Evolutionary conservation across 768 basidiomycete genomes (phyloP).

Genomic region (Paxillus rubicundulus): DNA sequence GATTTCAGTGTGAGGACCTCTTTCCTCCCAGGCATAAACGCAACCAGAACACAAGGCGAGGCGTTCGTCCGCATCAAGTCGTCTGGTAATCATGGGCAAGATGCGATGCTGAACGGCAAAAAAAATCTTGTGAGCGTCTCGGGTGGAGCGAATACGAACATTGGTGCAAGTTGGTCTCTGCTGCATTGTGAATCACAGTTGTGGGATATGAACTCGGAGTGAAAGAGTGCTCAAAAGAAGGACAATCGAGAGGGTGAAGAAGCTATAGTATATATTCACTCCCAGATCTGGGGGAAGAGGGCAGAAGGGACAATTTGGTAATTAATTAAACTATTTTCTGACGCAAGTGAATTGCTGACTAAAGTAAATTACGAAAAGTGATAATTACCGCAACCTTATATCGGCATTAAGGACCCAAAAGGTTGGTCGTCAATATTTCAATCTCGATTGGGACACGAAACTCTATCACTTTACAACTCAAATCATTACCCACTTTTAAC

Average conservation of each 20-base stretch:
- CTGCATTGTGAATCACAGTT: constrained; percentile 46
- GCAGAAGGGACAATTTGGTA: constrained; percentile 28
- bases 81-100: constrained; percentile 71
- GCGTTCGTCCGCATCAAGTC: constrained; percentile 76
- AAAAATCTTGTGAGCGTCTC: constrained; percentile 81
- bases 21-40: constrained; percentile 70
- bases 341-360: constrained; percentile 14
- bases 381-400: constrained; percentile 36
- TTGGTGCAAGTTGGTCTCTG: constrained; percentile 65
- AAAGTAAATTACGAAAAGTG: constrained; percentile 25
- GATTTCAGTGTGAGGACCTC: constrained; percentile 68
- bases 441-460: constrained; percentile 45
- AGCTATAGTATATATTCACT: constrained; percentile 28
- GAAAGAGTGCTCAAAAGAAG: constrained; percentile 10
- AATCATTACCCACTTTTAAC: constrained; percentile 21
- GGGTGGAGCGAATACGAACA: constrained; percentile 71
- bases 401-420: constrained; percentile 39
- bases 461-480: constrained; percentile 56
- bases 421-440: constrained; percentile 43
- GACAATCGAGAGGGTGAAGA: constrained; percentile 19
- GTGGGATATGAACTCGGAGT: constrained; percentile 11
- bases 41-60: constrained; percentile 44
- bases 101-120: constrained; percentile 61
- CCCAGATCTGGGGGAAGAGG: constrained; percentile 29
- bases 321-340: constrained; percentile 39